phyloP scores from a whole-genome alignment of 2,329 filamentous ascomycete genomes.

The Alternaria longipes region DNA sequence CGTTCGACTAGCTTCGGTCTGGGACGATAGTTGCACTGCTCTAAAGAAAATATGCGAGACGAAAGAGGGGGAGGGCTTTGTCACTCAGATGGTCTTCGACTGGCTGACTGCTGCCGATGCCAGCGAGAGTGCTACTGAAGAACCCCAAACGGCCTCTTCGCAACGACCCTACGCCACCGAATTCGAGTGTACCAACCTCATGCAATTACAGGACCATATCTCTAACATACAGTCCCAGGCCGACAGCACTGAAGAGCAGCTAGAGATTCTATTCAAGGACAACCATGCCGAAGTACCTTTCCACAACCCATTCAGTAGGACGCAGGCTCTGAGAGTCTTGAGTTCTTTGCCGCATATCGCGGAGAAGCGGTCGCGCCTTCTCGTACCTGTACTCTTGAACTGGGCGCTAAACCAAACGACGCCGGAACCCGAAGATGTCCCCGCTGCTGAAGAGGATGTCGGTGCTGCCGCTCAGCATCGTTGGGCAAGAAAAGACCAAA shows the following conservation, averaged over 20 bases:
- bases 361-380: constrained; percentile 82
- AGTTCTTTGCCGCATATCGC: constrained; percentile 77
- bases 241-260: constrained; percentile 56
- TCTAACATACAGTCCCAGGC: constrained; percentile 23
- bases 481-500: constrained; percentile 85
- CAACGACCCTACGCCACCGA: constrained; percentile 64
- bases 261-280: constrained; percentile 71
- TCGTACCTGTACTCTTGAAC: constrained; percentile 85
- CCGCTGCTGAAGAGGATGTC: constrained; percentile 1
- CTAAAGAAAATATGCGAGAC: constrained; percentile 78
- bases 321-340: constrained; percentile 82
- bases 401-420: constrained; percentile 65
- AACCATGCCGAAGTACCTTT: constrained; percentile 66
- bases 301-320: constrained; percentile 68
- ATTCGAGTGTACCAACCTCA: constrained; percentile 85
- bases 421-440: constrained; percentile 7
- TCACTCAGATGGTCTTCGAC: constrained; percentile 76
- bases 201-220: constrained; percentile 55
- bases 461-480: constrained; percentile 28
- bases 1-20: constrained; percentile 82
- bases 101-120: constrained; percentile 67
- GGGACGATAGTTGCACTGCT: constrained; percentile 82
- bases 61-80: constrained; percentile 74
- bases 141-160: constrained; percentile 16
- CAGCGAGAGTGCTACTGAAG: constrained; percentile 15